Percentiles rank a stretch among this genome's conserved stretches.
Conservation (phyloP, 2,329 filamentous ascomycete genomes). For the Exophiala sideris region DNA sequence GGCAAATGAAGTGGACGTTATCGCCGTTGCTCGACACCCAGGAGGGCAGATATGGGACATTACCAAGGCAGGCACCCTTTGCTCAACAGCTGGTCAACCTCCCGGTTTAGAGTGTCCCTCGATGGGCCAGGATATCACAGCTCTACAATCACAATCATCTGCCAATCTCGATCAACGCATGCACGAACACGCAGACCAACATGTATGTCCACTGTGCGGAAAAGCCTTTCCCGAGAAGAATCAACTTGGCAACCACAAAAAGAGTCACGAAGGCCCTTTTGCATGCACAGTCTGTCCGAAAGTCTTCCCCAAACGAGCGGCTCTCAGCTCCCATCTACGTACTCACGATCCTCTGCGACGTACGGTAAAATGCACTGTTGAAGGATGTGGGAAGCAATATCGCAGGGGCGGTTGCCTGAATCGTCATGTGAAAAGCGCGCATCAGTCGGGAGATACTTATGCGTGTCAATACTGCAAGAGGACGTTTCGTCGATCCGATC, state of each 20-base stretch:
- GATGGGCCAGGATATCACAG: too few relatives aligned
- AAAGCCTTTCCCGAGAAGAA: slow-evolving; percentile 4
- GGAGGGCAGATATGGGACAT: too few relatives aligned
- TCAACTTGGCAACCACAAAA: slow-evolving; percentile 11
- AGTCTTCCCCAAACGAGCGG: slow-evolving; percentile 4
- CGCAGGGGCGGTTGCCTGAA: slow-evolving; percentile 1
- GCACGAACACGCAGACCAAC: slow-evolving; percentile 5
- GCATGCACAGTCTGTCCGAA: slow-evolving; percentile 6
- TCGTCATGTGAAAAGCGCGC: slow-evolving; percentile 11
- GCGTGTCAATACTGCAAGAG: slow-evolving; percentile 7
- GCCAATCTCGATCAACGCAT: slow-evolving; percentile 1
- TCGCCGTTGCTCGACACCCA: too few relatives aligned
- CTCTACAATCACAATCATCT: neutral
- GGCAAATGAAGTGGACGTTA: too few relatives aligned
- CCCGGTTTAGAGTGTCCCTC: too few relatives aligned
- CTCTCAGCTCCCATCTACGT: slow-evolving; percentile 2
- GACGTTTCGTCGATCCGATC: slow-evolving; percentile 9
- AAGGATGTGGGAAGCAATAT: slow-evolving; percentile 12
- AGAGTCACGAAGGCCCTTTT: slow-evolving; percentile 6
- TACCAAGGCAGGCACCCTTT: too few relatives aligned
- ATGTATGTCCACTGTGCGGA: slow-evolving; percentile 6
- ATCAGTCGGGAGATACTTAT: neutral
- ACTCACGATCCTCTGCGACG: slow-evolving; percentile 5
- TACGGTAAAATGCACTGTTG: slow-evolving; percentile 2
- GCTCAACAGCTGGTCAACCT: too few relatives aligned